Base-by-base conservation (phyloP, 805 yeast species). In the Pichia kluyveri region DNA sequence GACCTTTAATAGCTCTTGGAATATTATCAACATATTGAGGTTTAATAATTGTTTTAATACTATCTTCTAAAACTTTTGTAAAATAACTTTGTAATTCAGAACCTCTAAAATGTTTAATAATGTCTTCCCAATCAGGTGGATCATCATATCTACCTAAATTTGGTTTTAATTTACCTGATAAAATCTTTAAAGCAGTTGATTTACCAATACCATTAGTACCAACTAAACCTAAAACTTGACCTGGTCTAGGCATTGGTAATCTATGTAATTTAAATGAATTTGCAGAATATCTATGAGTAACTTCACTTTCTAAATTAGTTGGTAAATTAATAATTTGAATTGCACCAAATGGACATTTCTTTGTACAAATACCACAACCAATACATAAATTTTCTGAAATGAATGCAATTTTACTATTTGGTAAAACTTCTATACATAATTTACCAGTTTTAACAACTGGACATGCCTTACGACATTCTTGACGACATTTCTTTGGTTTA, bases 201-300 rank as follows among this genome's bases (percentile, higher is more conserved):
- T 93, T 93, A 61, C 99, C 99, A 63, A 93, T 93, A 89, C 99
- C 99, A 74, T 93, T 93, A 52, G 97, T 87, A 61, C 99, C 99
- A 45, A 93, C 99, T 57, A 93, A 78, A 57, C 99, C 99, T 55
- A 93, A 75, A 31, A 93, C 99, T 71, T 93, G 99, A 52, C 98
- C 98, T 2, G 99, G 98, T 71, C 99, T 86, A 54, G 99, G 99
- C 49, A 96, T 90, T 27, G 99, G 99, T 61, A 93, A 76, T 69
- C 99, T 80, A 68, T 93, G 99, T 62, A 93, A 77, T 69, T 93
- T 93, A 81, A 93, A 93, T 48, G 96, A 87, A 69, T 93, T 93
- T 47, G 98, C 99, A 43, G 96, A 87, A 69, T 93, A 93, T 74
- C 99, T 82, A 69, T 93, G 98, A 38, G 98, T 89, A 48, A 90